Percentiles rank a stretch among this genome's conserved stretches.
Conservation (phyloP, 1,284 basidiomycete species). For the Moesziomyces aphidis region DNA sequence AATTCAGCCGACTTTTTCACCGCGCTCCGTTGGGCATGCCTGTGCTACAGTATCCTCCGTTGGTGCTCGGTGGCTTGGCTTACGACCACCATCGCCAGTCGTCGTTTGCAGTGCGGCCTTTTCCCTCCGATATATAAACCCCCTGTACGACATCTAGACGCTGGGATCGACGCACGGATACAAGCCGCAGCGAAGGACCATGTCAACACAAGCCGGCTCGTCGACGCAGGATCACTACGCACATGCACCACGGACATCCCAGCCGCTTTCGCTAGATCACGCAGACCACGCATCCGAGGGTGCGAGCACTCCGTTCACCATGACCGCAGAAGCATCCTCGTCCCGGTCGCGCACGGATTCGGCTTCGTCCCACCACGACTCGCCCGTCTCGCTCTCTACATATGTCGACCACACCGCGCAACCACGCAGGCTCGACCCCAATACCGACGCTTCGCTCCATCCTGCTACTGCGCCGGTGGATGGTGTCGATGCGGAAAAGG, state of each 20-base stretch:
- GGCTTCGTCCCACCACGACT: slow-evolving; percentile 21
- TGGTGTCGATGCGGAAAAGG: not conserved
- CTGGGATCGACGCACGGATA: no score
- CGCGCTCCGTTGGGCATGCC: not conserved
- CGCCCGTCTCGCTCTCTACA: slow-evolving; percentile 20
- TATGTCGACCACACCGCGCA: slow-evolving; percentile 2
- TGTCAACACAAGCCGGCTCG: no score
- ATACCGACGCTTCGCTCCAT: not conserved
- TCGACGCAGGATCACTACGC: no score
- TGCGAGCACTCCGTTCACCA: slow-evolving; percentile 14
- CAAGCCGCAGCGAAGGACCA: no score
- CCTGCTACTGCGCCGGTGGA: not conserved
- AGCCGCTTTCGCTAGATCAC: not conserved
- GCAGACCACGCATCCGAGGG: not conserved
- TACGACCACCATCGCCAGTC: no score
- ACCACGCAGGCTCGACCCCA: not conserved
- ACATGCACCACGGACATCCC: not conserved
- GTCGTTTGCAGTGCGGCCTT: no score
- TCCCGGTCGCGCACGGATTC: slow-evolving; percentile 28
- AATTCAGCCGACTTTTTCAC: not conserved
- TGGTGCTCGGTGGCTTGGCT: no score
- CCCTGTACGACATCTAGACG: no score
- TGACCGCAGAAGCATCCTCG: slow-evolving; percentile 21
- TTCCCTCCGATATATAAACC: no score
- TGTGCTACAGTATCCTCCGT: no score